These are phyloP conservation scores for Ceratocystis eucalypticola DNA, from an alignment of 2,329 filamentous ascomycete species.

Conservation along the genomic window DNA sequence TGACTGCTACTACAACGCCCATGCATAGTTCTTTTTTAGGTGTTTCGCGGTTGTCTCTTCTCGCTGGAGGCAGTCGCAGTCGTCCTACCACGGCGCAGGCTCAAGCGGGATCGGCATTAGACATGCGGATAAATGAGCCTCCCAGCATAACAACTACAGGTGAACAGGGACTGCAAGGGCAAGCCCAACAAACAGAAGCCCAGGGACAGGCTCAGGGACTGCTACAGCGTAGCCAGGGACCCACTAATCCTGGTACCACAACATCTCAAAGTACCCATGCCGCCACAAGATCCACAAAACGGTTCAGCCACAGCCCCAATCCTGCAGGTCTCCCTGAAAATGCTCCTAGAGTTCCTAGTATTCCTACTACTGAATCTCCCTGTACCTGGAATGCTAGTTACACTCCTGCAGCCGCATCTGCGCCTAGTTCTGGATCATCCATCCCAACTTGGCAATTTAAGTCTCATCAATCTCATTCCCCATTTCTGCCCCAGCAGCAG, in stretches of 20 bases:
- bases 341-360: not conserved
- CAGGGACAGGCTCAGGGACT: too few species aligned
- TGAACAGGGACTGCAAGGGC: not conserved
- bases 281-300: not conserved
- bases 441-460: not conserved
- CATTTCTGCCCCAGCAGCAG: not conserved
- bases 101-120: not conserved
- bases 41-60: constrained; percentile 17
- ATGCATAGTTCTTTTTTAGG: constrained; percentile 18
- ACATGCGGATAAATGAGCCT: constrained; percentile 1
- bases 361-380: not conserved
- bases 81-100: constrained; percentile 7
- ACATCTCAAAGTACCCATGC: not conserved
- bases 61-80: constrained; percentile 14
- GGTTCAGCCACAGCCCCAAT: not conserved
- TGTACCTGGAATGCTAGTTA: constrained; percentile 5
- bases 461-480: not conserved
- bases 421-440: not conserved
- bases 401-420: not conserved
- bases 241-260: not conserved
- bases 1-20: not conserved
- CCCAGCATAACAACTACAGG: not conserved
- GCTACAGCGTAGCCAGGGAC: not conserved
- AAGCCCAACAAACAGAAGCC: not conserved
- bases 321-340: not conserved